Evolutionary conservation across 2,329 filamentous ascomycete genomes (phyloP), one percentile per base, ranked within the genome.

Genomic region (Ophiostoma sp.): DNA sequence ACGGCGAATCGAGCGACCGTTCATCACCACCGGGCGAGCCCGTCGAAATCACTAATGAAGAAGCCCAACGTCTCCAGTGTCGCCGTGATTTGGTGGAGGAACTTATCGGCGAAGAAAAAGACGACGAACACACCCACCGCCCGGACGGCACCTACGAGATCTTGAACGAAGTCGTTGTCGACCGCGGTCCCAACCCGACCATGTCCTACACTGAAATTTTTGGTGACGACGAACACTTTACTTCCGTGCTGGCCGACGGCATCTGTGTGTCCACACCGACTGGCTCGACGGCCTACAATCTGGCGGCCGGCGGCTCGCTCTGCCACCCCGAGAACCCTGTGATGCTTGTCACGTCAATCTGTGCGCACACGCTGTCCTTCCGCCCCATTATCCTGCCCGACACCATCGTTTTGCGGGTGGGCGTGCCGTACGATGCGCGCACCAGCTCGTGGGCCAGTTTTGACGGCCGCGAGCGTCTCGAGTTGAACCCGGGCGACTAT

Each of bases 361-460:
- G 95, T 80, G 93, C 96, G 0, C 95, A 98, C 82, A 98, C 95
- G 0, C 87, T 98, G 2, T 97, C 93, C 2, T 98, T 98, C 86
- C 88, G 96, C 12, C 95, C 95, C n/a, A 96, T 98, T 78, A 96
- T 98, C 78, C 86, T 98, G 2, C 96, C 96, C 0, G 96, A 99
- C 82, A 98, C 95, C 0, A 97, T 98, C 75, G 95, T 98, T 0
- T 85, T 99, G 74, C 90, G 96, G 50, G 88, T 97, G 22, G 96
- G 95, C 12, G 95, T 98, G n/a, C 96, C 96, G 0, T 98, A 97
- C 81, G 92, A 97, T 81, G 93, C 95, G 9, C 87, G 96, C 69
- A 94, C 94, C 4, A 92, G 90, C 77, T 95, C 92, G 55, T 99
- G 96, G 95, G 96, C 95, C n/a, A 97, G 94, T 81, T 99, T 99